Evolutionary conservation across 768 basidiomycete species (phyloP).

Genomic region (Termitomyces titanicus): DNA sequence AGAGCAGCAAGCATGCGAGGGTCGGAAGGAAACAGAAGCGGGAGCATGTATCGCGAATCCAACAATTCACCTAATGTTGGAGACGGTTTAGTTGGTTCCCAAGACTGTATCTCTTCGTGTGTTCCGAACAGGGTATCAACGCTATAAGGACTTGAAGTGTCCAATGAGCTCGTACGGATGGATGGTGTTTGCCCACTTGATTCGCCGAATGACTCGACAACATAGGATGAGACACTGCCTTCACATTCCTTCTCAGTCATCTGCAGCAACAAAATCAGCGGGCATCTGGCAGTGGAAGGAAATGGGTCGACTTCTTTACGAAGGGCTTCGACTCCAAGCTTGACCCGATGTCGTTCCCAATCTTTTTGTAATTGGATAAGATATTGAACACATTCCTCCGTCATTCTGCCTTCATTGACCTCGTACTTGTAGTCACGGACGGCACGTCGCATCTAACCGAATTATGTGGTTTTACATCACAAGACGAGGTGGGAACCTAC

Average conservation of each 20-base stretch:
- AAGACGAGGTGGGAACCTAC: slow-evolving; percentile 27
- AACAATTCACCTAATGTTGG: slow-evolving; percentile 87
- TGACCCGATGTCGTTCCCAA: slow-evolving; percentile 91
- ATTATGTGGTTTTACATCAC: neutral
- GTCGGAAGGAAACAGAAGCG: slow-evolving; percentile 78
- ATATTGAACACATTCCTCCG: slow-evolving; percentile 93
- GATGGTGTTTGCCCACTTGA: slow-evolving; percentile 29
- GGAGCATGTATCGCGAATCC: slow-evolving; percentile 92
- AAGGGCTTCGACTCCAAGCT: slow-evolving; percentile 80
- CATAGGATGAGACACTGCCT: slow-evolving; percentile 46
- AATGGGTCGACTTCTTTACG: slow-evolving; percentile 66
- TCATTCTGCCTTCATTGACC: slow-evolving; percentile 89
- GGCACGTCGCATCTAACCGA: slow-evolving; percentile 78
- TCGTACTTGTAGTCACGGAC: slow-evolving; percentile 93
- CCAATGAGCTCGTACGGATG: slow-evolving; percentile 31
- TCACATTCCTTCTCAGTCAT: slow-evolving; percentile 69
- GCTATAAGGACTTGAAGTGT: slow-evolving; percentile 39
- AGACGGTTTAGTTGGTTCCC: slow-evolving; percentile 76
- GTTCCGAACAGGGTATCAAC: slow-evolving; percentile 84
- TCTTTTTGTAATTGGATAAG: slow-evolving; percentile 94
- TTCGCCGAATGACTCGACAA: slow-evolving; percentile 36
- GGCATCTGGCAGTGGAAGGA: neutral
- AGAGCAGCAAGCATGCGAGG: slow-evolving; percentile 72
- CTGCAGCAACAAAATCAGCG: slow-evolving; percentile 30
- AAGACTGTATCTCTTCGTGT: slow-evolving; percentile 56